phyloP scores from a whole-genome alignment of 1,284 basidiomycete genomes.

The Tilletiaria anomala region DNA sequence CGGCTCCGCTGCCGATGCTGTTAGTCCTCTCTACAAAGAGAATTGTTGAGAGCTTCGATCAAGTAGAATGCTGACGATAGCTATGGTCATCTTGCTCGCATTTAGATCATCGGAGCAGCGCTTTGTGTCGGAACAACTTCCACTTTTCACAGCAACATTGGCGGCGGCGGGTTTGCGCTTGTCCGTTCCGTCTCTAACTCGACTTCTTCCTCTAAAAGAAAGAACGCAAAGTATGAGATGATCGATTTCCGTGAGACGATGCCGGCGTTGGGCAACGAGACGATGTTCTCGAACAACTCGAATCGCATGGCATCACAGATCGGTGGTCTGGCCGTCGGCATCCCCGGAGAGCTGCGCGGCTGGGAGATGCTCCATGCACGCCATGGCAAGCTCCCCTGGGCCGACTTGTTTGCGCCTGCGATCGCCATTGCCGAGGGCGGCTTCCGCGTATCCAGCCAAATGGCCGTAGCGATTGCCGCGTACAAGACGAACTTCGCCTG shows the following conservation, averaged over 20 bases:
- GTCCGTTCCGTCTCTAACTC: conserved; percentile 40
- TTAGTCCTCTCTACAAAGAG: background rate
- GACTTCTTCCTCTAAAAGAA: background rate
- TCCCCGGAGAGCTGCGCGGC: conserved; percentile 38
- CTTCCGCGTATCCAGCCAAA: background rate
- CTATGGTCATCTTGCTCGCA: no score
- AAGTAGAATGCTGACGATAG: conserved; percentile 3
- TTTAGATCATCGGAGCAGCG: conserved; percentile 32
- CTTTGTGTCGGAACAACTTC: conserved; percentile 41
- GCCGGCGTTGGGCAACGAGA: conserved; percentile 39
- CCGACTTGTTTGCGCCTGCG: conserved; percentile 27
- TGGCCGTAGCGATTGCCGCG: background rate
- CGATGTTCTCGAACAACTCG: conserved; percentile 26
- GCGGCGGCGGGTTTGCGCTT: conserved; percentile 37
- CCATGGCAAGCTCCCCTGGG: conserved; percentile 38
- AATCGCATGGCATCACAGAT: conserved; percentile 3
- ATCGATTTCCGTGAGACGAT: conserved; percentile 43
- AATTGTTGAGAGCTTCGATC: background rate
- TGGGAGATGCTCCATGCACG: conserved; percentile 32
- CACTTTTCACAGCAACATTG: conserved; percentile 42
- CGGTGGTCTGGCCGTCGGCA: conserved; percentile 35
- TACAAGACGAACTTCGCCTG: background rate
- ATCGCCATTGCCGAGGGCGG: conserved; percentile 45
- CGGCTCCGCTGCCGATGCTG: conserved; percentile 41
- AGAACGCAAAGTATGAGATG: conserved; percentile 31